Percentiles rank a stretch among this genome's conserved stretches.
Evolutionary conservation across 768 basidiomycete species (phyloP).

Genomic region (Phanerodontia chrysosporium): DNA sequence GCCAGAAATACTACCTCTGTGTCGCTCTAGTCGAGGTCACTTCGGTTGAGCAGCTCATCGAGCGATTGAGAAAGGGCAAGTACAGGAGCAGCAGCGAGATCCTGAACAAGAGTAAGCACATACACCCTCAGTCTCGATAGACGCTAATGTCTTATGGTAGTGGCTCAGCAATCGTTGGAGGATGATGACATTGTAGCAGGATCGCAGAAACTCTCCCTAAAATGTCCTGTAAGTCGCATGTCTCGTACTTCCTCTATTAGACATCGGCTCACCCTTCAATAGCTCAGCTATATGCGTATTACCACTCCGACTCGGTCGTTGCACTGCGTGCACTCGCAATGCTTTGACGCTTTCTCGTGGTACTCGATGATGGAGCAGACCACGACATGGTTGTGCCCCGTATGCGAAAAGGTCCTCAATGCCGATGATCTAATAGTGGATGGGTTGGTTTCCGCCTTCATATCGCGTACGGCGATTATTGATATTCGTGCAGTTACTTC

Average conservation of each 20-base stretch:
- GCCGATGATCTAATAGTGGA: conserved; percentile 86
- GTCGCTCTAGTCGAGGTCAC: conserved; percentile 83
- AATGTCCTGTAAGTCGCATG: conserved; percentile 75
- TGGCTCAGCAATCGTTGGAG: conserved; percentile 45
- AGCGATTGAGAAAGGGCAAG: conserved; percentile 63
- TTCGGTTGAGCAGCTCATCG: conserved; percentile 64
- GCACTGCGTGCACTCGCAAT: conserved; percentile 87
- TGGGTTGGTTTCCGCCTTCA: conserved; percentile 50
- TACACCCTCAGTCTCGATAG: neutral
- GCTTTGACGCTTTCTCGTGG: conserved; percentile 95
- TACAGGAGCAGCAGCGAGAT: conserved; percentile 62
- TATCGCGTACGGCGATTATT: conserved; percentile 3
- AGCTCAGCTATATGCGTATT: conserved; percentile 87
- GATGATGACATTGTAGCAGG: conserved; percentile 93
- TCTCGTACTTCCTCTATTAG: neutral
- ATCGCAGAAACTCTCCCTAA: conserved; percentile 84
- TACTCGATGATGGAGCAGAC: conserved; percentile 94
- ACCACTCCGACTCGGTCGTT: conserved; percentile 79
- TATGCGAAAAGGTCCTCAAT: conserved; percentile 79
- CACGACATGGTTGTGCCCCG: conserved; percentile 93
- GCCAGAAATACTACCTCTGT: conserved; percentile 80
- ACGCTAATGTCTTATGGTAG: conserved; percentile 31
- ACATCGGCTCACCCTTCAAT: neutral
- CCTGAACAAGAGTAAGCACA: conserved; percentile 57
- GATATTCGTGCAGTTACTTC: conserved; percentile 60